Evolutionary conservation across 2,329 filamentous ascomycete genomes (phyloP).

Genomic region (Tolypocladium tundrense): DNA sequence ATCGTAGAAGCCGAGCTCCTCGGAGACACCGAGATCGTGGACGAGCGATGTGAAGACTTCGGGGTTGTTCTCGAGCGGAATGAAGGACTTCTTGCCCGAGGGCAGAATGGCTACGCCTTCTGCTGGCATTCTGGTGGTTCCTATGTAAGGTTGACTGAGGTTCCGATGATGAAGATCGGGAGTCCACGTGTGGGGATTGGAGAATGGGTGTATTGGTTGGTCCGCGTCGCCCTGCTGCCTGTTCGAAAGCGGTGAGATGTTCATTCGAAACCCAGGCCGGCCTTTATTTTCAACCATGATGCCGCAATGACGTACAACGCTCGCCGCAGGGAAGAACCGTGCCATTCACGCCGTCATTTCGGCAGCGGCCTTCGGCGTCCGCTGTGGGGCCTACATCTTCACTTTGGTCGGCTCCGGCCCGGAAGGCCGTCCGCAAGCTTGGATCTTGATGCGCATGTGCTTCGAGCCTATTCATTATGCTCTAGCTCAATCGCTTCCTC

Average conservation of each 20-base stretch:
- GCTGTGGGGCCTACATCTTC: not conserved
- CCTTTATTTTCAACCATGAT: not conserved
- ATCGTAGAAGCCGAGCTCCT: constrained; percentile 64
- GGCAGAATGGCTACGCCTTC: constrained; percentile 19
- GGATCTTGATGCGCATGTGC: not conserved
- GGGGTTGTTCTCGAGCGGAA: constrained; percentile 52
- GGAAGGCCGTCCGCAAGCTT: not conserved
- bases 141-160: not conserved
- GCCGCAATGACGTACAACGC: not conserved
- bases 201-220: not conserved
- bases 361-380: not conserved
- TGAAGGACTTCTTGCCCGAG: constrained; percentile 23
- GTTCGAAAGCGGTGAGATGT: not conserved
- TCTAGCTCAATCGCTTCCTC: not conserved
- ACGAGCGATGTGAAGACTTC: constrained; percentile 67
- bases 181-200: not conserved
- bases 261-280: not conserved
- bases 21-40: constrained; percentile 60
- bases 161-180: not conserved
- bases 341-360: not conserved
- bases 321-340: not conserved
- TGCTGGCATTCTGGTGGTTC: constrained; percentile 13
- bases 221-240: not conserved
- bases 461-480: not conserved
- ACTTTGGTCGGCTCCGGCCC: not conserved